Percentiles rank a stretch among this genome's conserved stretches.
Conservation (phyloP, 2,329 filamentous ascomycete species). For the Ceratocystis alfenasii region DNA sequence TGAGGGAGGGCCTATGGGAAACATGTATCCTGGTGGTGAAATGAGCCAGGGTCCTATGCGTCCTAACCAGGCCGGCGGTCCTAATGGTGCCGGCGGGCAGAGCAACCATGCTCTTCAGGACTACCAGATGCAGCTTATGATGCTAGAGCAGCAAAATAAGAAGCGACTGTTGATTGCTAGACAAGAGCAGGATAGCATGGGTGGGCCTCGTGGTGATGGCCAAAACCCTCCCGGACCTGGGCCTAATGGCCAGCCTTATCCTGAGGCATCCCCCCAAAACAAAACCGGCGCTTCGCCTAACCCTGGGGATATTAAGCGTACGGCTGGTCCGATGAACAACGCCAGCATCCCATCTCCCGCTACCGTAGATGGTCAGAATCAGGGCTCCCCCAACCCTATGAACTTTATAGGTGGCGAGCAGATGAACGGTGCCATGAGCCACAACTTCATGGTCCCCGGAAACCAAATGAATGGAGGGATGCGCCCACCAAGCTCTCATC, state of each 20-base stretch:
- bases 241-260: constrained; percentile 51
- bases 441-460: constrained; percentile 44
- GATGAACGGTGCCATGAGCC: constrained; percentile 43
- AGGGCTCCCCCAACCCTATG: constrained; percentile 52
- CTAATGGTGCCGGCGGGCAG: constrained; percentile 31
- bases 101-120: constrained; percentile 76
- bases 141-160: constrained; percentile 79
- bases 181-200: constrained; percentile 57
- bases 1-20: constrained; percentile 47
- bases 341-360: constrained; percentile 58
- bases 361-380: constrained; percentile 53
- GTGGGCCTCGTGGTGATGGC: constrained; percentile 38
- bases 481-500: constrained; percentile 58
- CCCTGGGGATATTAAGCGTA: constrained; percentile 66
- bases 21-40: constrained; percentile 50
- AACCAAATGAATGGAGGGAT: constrained; percentile 50
- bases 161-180: constrained; percentile 74
- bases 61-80: constrained; percentile 37
- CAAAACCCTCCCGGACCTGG: constrained; percentile 44
- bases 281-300: constrained; percentile 64
- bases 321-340: constrained; percentile 60
- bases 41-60: constrained; percentile 49
- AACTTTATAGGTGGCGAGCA: constrained; percentile 50
- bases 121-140: constrained; percentile 82
- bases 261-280: constrained; percentile 56